Conservation (phyloP, 768 basidiomycete genomes). For the Cyathus striatus region DNA sequence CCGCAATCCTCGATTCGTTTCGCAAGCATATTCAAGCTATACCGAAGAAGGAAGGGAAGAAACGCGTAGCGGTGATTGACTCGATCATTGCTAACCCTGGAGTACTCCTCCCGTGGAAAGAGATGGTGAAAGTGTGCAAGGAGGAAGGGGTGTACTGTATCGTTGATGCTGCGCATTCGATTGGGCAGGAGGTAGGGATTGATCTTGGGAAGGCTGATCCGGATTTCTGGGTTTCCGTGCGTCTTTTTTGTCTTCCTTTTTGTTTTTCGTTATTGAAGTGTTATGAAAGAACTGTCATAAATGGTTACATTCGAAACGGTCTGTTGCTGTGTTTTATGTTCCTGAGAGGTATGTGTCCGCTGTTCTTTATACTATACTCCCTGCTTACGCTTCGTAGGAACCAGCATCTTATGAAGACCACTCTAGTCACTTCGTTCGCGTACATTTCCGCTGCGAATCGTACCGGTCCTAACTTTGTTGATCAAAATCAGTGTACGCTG, state of each 20-base stretch:
- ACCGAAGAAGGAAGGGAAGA: constrained; percentile 36
- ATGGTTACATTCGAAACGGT: constrained; percentile 73
- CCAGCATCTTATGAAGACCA: constrained; percentile 54
- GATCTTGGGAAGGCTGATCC: constrained; percentile 52
- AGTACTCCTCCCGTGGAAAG: constrained; percentile 69
- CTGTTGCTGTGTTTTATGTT: constrained; percentile 69
- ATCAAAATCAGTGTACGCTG: constrained; percentile 39
- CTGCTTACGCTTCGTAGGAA: too few species aligned
- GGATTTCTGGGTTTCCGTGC: constrained; percentile 78
- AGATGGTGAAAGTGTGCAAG: constrained; percentile 60
- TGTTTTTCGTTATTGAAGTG: neutral
- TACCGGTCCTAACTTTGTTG: constrained; percentile 30
- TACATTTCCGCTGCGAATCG: constrained; percentile 43
- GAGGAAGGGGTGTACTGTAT: constrained; percentile 60
- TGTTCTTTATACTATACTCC: neutral
- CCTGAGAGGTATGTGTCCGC: constrained; percentile 38
- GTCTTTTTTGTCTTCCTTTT: constrained; percentile 12
- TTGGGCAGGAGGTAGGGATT: constrained; percentile 69
- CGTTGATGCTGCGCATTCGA: constrained; percentile 77
- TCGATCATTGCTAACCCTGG: constrained; percentile 63
- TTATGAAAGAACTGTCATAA: constrained; percentile 82
- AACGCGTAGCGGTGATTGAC: constrained; percentile 66
- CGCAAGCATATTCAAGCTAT: constrained; percentile 27
- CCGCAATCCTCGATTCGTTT: constrained; percentile 42
- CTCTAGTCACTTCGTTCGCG: constrained; percentile 47